Evolutionary conservation across 176 grass and related monocot species (phyloP).

Genomic region (Alloteropsis semialata): DNA sequence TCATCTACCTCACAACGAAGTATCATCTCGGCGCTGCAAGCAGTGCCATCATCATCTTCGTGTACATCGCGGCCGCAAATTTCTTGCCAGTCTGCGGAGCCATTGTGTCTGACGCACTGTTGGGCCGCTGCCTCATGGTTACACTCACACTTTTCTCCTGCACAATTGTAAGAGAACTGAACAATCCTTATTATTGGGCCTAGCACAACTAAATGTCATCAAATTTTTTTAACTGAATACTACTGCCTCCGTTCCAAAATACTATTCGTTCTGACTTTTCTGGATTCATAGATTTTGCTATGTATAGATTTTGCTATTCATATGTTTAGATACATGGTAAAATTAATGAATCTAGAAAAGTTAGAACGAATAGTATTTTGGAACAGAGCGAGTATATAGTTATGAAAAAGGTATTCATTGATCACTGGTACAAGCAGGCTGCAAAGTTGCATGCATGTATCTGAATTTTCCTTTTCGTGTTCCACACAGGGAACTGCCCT

Average conservation of each 20-base stretch:
- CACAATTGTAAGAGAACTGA: conserved; percentile 8
- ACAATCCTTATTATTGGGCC: not conserved
- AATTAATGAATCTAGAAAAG: too few relatives aligned
- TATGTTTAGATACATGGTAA: too few relatives aligned
- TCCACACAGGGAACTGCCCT: conserved; percentile 19
- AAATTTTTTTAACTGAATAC: not conserved
- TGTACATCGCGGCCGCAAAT: conserved; percentile 21
- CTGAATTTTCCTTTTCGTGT: not conserved
- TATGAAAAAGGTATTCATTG: too few relatives aligned
- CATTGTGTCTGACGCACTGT: conserved; percentile 18
- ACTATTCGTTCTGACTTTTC: too few relatives aligned
- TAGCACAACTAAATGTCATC: not conserved
- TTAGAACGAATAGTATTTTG: too few relatives aligned
- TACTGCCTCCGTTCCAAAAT: too few relatives aligned
- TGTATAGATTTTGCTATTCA: too few relatives aligned
- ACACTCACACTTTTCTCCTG: conserved; percentile 22
- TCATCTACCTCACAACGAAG: conserved; percentile 42
- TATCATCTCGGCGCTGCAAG: conserved; percentile 34
- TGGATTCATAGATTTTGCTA: too few relatives aligned
- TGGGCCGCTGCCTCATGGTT: conserved; percentile 39
- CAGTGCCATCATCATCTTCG: conserved; percentile 27
- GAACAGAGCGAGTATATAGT: too few relatives aligned
- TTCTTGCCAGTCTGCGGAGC: conserved; percentile 36
- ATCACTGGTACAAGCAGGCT: too few relatives aligned
- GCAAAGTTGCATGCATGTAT: too few relatives aligned